Evolutionary conservation across 2,329 filamentous ascomycete genomes (phyloP), one percentile per base, ranked within the genome.

Genomic region (Xylaria sp.): DNA sequence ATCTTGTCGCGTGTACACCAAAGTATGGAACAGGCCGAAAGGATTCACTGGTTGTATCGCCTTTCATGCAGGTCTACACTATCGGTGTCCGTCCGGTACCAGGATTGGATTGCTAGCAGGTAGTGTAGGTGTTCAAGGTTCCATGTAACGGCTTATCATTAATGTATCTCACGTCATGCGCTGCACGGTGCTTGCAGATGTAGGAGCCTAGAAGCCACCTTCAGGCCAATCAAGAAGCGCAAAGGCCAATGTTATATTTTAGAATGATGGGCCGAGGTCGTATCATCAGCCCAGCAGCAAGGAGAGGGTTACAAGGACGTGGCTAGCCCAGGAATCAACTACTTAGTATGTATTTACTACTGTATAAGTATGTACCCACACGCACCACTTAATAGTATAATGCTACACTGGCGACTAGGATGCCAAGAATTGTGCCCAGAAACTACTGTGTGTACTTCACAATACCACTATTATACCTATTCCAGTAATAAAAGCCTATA

Each of bases 301-400:
- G 44, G 44, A 48, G 44, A 48, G 21, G 44, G 44, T n/a, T 47
- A 44, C 37, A 47, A 47, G 9, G n/a, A 47, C 42, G n/a, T 47
- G n/a, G 42, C n/a, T 21, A 47, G 32, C 32, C 32, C 32, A 35
- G 32, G 32, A 35, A 35, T 35, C 32, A 9, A 35, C 10, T 35
- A 35, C 32, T 35, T 35, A 10, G 32, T 9, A 35, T 35, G 32
- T 9, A 35, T 35, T 32, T 32, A 32, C 29, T 32, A 32, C n/a
- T n/a, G 29, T 32, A 32, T 9, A 32, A 32, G 29, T 32, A 32
- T 1, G 2, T 32, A 32, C 9, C 29, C 32, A 35, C 8, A 35
- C n/a, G n/a, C n/a, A n/a, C n/a, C n/a, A n/a, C n/a, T 35, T 35
- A 10, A 10, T 35, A 35, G 32, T 10, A 6, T 9, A 35, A 35